Base-by-base conservation (phyloP, 1,284 basidiomycete species). In the Ustilago cynodontis region DNA sequence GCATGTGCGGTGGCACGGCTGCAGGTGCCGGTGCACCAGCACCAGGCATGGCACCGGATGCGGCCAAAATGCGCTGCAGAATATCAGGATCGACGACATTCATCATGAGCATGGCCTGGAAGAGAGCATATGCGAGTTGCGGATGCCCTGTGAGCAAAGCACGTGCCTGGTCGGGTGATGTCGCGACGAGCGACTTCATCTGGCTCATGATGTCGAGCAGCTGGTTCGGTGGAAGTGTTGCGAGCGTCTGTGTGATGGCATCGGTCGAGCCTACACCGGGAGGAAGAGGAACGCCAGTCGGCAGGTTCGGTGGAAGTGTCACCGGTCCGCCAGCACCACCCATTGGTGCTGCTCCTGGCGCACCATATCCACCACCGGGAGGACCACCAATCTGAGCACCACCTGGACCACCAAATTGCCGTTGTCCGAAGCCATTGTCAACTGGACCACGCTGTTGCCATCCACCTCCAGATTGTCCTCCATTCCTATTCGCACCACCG, bases 171-270 rank as follows among this genome's bases (percentile, higher is more conserved):
- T 98, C 95, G 2, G 95, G 94, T 72, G 94, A 92, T 0, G 91
- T 93, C 28, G 93, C 91, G 29, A 97, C 92, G 82, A 98, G 94
- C 1, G 92, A 92, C 93, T 98, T 98, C 93, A 98, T 97, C 87
- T 98, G 94, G 31, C 92, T 92, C 80, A 99, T 88, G n/a, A 98
- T 93, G 87, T 99, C 96, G 86, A 96, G 91, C 73, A 98, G 89
- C 85, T 98, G 93, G 54, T 89, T 89, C 0, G 94, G 93, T 62
- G 91, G 90, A 87, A 97, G 93, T 13, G 89, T 91, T 29, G 93
- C 95, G 41, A 99, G 89, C 9, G 92, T 93, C 82, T 93, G 91
- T 82, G 91, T 94, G 83, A 99, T 98, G 52, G 90, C 89, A 86
- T 98, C 96, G 59, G 94, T 89, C 11, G 93, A 88, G 28, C 90